Percentiles rank a stretch among this genome's conserved stretches.
These are phyloP conservation scores for Trichophyton equinum DNA, from an alignment of 2,329 filamentous ascomycete genomes.

Conservation along the genomic window DNA sequence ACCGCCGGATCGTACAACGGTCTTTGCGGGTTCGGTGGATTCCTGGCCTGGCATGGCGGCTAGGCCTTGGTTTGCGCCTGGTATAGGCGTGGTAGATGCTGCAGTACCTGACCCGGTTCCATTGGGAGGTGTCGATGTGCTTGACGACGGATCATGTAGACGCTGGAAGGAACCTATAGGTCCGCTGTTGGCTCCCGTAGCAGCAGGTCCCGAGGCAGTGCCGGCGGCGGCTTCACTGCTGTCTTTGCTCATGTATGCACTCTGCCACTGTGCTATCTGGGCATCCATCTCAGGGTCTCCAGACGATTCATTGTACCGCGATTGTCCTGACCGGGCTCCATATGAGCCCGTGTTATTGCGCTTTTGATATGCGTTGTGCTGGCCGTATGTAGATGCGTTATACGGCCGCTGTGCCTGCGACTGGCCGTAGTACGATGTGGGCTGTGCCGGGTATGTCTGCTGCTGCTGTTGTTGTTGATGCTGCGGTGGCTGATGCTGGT, in stretches of 20 bases:
- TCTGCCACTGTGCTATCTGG: conserved; percentile 91
- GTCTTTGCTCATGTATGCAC: conserved; percentile 63
- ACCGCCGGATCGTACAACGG: conserved; percentile 75
- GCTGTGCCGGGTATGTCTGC: conserved; percentile 5
- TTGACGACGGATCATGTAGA: conserved; percentile 13
- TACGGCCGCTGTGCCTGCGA: conserved; percentile 4
- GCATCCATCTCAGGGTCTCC: conserved; percentile 72
- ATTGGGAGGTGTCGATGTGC: conserved; percentile 19
- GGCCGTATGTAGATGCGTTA: conserved; percentile 31
- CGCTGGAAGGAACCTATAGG: conserved; percentile 29
- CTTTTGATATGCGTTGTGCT: conserved; percentile 20
- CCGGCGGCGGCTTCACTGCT: conserved; percentile 19
- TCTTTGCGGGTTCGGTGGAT: conserved; percentile 50
- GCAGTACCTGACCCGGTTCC: conserved; percentile 16
- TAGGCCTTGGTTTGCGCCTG: conserved; percentile 21
- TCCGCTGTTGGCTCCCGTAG: conserved; percentile 35
- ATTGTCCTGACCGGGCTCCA: conserved; percentile 14
- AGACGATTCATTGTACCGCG: conserved; percentile 25
- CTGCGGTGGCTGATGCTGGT: conserved; percentile 3
- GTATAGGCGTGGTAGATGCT: conserved; percentile 33
- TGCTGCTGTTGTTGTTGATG: conserved; percentile 11
- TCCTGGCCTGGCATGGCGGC: conserved; percentile 31
- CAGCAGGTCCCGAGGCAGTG: conserved; percentile 23
- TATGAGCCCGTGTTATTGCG: conserved; percentile 9
- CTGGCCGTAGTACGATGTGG: conserved; percentile 32